Percentiles rank a stretch among this genome's conserved stretches.
Evolutionary conservation across 768 basidiomycete species (phyloP).

Genomic region (Mycena alexandri): DNA sequence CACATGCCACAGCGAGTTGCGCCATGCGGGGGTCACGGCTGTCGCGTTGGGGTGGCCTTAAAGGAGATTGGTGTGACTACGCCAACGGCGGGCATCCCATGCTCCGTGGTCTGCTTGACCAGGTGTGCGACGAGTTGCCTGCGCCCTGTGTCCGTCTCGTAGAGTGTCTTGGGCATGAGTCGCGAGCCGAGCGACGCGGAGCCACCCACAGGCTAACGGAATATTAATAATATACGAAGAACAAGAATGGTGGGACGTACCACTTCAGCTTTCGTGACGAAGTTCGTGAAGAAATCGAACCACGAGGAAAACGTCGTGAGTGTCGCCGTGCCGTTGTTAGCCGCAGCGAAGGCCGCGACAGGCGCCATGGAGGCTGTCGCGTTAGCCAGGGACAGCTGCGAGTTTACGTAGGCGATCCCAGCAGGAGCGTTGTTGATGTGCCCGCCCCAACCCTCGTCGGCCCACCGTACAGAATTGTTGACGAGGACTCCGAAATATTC

Average conservation of each 20-base stretch:
- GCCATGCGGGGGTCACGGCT: slow-evolving; percentile 36
- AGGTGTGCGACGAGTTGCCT: slow-evolving; percentile 29
- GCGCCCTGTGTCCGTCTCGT: slow-evolving; percentile 38
- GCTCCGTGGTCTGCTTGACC: slow-evolving; percentile 36
- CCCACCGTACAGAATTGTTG: slow-evolving; percentile 22
- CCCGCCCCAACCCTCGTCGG: slow-evolving; percentile 27
- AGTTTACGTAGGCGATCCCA: slow-evolving; percentile 21
- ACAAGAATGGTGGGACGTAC: background rate
- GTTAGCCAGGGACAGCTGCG: slow-evolving; percentile 12
- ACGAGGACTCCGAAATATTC: slow-evolving; percentile 20
- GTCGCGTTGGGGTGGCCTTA: slow-evolving; percentile 28
- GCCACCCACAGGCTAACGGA: slow-evolving; percentile 12
- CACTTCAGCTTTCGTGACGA: slow-evolving; percentile 1
- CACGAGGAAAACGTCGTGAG: slow-evolving; percentile 18
- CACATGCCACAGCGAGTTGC: slow-evolving; percentile 38
- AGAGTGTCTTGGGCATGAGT: slow-evolving; percentile 44
- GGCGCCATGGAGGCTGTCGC: slow-evolving; percentile 14
- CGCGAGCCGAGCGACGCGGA: slow-evolving; percentile 40
- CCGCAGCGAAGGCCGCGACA: background rate
- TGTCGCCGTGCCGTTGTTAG: slow-evolving; percentile 6
- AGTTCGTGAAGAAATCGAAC: slow-evolving; percentile 11
- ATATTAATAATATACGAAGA: background rate
- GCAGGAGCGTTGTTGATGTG: slow-evolving; percentile 15
- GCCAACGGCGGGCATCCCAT: slow-evolving; percentile 19
- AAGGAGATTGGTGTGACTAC: slow-evolving; percentile 31